phyloP scores from a whole-genome alignment of 176 grass and related monocot genomes.

The Aechmea fasciata region DNA sequence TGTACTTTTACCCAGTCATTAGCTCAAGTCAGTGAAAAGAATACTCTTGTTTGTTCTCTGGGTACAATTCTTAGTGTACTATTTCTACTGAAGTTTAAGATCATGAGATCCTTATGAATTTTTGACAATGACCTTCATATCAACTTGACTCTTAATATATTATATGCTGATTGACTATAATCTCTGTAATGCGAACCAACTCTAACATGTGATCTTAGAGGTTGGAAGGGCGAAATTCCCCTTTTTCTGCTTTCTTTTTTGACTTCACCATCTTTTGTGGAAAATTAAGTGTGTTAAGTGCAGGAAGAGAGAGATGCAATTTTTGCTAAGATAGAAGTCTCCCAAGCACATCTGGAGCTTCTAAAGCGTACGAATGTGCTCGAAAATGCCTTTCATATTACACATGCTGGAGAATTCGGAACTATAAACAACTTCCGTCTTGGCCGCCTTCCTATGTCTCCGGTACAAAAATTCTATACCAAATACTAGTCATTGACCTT shows the following conservation, averaged over 20 bases:
- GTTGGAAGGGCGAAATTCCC: no score
- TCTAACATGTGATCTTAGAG: no score
- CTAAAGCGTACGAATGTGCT: constrained; percentile 86
- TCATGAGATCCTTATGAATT: no score
- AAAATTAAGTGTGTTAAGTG: neutral
- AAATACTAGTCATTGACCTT: neutral
- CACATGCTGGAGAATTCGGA: constrained; percentile 82
- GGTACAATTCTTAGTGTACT: no score
- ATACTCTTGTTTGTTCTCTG: no score
- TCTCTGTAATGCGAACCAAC: no score
- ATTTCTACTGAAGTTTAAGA: no score
- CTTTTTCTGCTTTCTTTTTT: neutral
- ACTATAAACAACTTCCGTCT: constrained; percentile 94
- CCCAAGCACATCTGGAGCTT: constrained; percentile 76
- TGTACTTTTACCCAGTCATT: no score
- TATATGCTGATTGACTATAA: no score
- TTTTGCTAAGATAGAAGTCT: constrained; percentile 94
- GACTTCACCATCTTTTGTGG: neutral
- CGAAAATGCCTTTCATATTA: constrained; percentile 89
- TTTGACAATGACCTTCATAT: no score
- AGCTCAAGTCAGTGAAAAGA: no score
- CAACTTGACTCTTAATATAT: no score
- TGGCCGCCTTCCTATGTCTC: constrained; percentile 63
- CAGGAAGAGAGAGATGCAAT: constrained; percentile 97
- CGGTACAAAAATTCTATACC: constrained; percentile 27